phyloP scores from a whole-genome alignment of 305 asterid species.

The Fraxinus greggii region DNA sequence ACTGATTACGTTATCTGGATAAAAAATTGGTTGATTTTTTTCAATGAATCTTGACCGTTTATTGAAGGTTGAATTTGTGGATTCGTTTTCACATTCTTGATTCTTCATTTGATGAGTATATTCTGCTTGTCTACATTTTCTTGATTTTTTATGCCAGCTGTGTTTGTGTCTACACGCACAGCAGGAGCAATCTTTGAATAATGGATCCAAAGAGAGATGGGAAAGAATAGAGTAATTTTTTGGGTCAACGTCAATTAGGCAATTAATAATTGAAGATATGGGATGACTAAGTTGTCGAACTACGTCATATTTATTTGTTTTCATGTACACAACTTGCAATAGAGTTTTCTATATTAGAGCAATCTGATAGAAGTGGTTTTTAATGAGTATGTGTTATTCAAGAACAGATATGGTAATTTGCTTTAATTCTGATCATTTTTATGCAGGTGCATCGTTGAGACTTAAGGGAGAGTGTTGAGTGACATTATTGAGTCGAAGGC shows the following conservation, averaged over 20 bases:
- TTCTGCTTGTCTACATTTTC: not conserved
- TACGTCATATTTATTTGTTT: not conserved
- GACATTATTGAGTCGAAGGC: not conserved
- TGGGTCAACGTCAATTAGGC: not conserved
- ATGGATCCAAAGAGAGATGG: not conserved
- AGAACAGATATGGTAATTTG: too few species aligned
- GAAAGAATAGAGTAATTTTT: not conserved
- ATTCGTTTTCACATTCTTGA: not conserved
- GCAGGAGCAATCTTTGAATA: not conserved
- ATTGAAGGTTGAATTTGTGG: not conserved
- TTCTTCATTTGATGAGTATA: not conserved
- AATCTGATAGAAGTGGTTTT: not conserved
- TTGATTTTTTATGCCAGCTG: not conserved
- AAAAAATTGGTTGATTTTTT: not conserved
- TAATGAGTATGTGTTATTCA: not conserved
- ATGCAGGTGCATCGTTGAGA: slow-evolving; percentile 7
- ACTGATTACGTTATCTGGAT: not conserved
- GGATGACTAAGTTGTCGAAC: not conserved
- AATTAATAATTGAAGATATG: not conserved
- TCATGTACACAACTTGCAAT: not conserved
- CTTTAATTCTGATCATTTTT: not conserved
- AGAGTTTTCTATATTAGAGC: not conserved
- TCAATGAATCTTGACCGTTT: not conserved
- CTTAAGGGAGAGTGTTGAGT: not conserved
- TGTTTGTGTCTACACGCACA: not conserved